Conservation (phyloP, 2,329 filamentous ascomycete species). For the Byssoonygena ceratinophila region DNA sequence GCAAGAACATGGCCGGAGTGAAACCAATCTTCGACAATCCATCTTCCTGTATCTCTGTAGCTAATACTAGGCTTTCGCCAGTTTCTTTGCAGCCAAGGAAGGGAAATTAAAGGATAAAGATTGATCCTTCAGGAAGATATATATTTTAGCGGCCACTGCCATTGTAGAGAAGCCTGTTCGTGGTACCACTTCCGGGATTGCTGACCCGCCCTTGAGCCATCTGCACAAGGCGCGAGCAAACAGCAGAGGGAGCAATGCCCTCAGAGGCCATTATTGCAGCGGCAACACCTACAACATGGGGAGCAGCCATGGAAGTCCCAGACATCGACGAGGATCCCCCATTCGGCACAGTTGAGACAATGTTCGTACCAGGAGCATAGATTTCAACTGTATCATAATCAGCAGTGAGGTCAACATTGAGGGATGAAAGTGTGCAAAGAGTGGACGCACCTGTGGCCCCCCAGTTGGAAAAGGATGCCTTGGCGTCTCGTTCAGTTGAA, state of each 20-base stretch:
- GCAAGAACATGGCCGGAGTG: too few species aligned
- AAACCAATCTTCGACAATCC: too few species aligned
- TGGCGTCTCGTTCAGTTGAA: slow-evolving; percentile 26
- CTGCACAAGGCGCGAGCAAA: slow-evolving; percentile 42
- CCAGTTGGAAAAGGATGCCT: slow-evolving; percentile 35
- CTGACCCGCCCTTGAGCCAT: slow-evolving; percentile 35
- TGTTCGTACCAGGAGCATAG: slow-evolving; percentile 46
- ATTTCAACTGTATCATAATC: slow-evolving; percentile 40
- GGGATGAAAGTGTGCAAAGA: slow-evolving; percentile 14
- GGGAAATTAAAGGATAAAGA: not conserved
- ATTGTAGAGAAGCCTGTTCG: slow-evolving; percentile 25
- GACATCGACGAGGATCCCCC: slow-evolving; percentile 38
- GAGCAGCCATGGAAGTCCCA: slow-evolving; percentile 31
- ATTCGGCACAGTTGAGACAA: slow-evolving; percentile 41
- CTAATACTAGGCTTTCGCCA: too few species aligned
- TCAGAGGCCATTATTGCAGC: slow-evolving; percentile 45
- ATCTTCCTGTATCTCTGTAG: too few species aligned
- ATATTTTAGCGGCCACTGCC: slow-evolving; percentile 17
- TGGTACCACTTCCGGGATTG: slow-evolving; percentile 20
- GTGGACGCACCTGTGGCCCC: slow-evolving; percentile 26
- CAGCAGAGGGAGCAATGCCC: slow-evolving; percentile 35
- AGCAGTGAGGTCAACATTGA: slow-evolving; percentile 27
- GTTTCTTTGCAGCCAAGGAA: too few species aligned
- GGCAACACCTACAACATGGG: slow-evolving; percentile 45
- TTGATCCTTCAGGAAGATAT: too few species aligned